Base-by-base conservation (phyloP, 345 rosid genomes). In the Cardamine chenopodiifolia region DNA sequence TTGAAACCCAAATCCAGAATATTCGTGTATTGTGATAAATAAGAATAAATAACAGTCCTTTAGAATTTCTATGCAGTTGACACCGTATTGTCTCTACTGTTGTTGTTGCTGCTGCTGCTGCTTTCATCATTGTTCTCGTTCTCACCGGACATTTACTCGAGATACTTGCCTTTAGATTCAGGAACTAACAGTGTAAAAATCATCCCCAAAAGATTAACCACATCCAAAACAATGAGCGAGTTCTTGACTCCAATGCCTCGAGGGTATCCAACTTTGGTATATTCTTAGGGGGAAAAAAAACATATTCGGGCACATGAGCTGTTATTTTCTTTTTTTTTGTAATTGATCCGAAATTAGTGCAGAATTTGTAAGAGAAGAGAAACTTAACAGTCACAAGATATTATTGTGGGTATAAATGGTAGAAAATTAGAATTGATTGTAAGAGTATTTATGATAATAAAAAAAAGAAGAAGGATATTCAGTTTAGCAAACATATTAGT, bases 101-200 rank as follows among this genome's bases (percentile, higher is more conserved):
- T 75, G 34, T 66, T 68, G 57, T 56, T 77, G 57, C 10, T 47
- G 72, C 31, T 48, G 15, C 65, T 73, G 44, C 25, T 67, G 69
- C n/a, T 28, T 19, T 34, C 77, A 1, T 60, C 85, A 1, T 75
- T 76, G 1, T 62, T 66, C 47, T 84, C 89, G 2, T 87, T 82
- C 75, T 92, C 97, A 18, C 97, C 86, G 1, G 96, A 92, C 85
- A 89, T 83, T 78, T 92, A 93, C 79, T 91, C 96, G 67, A 91
- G 72, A 31, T 96, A 89, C 68, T 82, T 89, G 3, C 97, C 97
- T 48, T 88, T 92, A 2, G 97, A 85, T 83, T 92, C 97, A 2
- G 97, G 97, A 45, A 88, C 97, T 81, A 92, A 71, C 79, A 92
- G 80, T n/a, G 96, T 92, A 50, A 86, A 88, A 55, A 86, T 0